A percentile compares a stretch with the other conserved stretches of the same genome.
These are phyloP conservation scores for Bombardia bombarda DNA, from an alignment of 495 filamentous ascomycete species.

Conservation along the genomic window DNA sequence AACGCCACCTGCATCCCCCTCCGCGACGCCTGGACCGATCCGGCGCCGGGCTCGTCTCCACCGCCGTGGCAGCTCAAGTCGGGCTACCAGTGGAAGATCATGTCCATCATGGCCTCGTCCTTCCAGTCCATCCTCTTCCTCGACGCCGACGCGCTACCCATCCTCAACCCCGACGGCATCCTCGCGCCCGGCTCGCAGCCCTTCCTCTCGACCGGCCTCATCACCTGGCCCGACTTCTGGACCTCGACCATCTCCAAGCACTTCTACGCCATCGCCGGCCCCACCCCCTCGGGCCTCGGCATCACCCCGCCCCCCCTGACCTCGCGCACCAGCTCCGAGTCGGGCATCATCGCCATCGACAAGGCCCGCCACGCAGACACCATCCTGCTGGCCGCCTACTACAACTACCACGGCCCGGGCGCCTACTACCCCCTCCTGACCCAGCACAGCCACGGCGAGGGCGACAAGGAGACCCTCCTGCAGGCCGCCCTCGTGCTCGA, in stretches of 20 bases:
- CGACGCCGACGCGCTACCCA: slow-evolving; percentile 51
- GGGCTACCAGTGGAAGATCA: slow-evolving; percentile 52
- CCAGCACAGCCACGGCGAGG: slow-evolving; percentile 49
- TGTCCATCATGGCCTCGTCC: slow-evolving; percentile 52
- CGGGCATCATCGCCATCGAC: slow-evolving; percentile 50
- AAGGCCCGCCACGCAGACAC: slow-evolving; percentile 44
- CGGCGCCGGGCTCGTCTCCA: no score
- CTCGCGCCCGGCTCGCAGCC: slow-evolving; percentile 36
- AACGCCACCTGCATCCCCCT: slow-evolving; percentile 42
- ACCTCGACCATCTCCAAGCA: slow-evolving; percentile 40
- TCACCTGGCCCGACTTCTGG: slow-evolving; percentile 61
- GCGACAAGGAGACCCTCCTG: slow-evolving; percentile 60
- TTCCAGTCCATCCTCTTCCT: slow-evolving; percentile 56
- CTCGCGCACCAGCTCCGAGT: slow-evolving; percentile 39
- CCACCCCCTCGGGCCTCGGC: no score
- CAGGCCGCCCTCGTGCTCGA: slow-evolving; percentile 44
- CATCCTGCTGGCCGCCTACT: slow-evolving; percentile 52
- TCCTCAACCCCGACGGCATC: slow-evolving; percentile 43
- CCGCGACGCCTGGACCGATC: slow-evolving; percentile 10
- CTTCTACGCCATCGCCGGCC: slow-evolving; percentile 48
- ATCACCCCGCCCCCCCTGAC: slow-evolving; percentile 26
- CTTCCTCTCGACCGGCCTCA: slow-evolving; percentile 44
- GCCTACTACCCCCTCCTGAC: slow-evolving; percentile 52
- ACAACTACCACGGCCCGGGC: slow-evolving; percentile 53
- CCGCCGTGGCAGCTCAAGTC: slow-evolving; percentile 1